Conservation (phyloP, 768 basidiomycete genomes). For the Tylopilus subfusipes region DNA sequence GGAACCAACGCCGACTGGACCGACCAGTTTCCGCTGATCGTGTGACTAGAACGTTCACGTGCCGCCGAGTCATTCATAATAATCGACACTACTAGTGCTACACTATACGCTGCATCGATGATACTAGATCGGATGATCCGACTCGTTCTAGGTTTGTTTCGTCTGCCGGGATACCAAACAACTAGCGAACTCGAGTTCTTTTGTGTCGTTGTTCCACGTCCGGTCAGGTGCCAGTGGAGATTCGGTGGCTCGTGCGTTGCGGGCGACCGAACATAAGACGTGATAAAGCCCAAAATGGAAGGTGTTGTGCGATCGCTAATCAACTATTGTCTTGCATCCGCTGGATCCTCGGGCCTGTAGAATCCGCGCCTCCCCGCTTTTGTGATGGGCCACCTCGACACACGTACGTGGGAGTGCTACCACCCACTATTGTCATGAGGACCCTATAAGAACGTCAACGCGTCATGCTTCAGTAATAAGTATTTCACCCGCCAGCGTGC, state of each 20-base stretch:
- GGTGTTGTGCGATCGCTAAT: constrained; percentile 16
- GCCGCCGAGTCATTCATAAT: background rate
- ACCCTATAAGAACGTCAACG: constrained; percentile 23
- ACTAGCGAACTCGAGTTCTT: background rate
- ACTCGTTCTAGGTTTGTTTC: background rate
- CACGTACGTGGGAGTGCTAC: background rate
- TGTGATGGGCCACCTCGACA: background rate
- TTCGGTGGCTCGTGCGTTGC: background rate
- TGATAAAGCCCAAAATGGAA: constrained; percentile 16
- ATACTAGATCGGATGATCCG: background rate
- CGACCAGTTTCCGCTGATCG: no score
- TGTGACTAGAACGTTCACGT: no score
- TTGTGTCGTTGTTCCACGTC: background rate
- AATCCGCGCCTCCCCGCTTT: background rate
- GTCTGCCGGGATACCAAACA: background rate
- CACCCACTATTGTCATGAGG: constrained; percentile 14
- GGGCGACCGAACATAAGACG: background rate
- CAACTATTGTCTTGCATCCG: constrained; percentile 14
- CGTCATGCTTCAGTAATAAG: no score
- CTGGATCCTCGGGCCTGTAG: background rate
- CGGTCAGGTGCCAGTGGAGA: background rate
- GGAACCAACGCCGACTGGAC: no score
- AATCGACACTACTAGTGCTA: no score
- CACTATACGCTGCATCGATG: background rate
- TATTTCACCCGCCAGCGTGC: background rate